A percentile compares a stretch with the other conserved stretches of the same genome.
phyloP scores from a whole-genome alignment of 257 asterid species.

The Lantana camara region DNA sequence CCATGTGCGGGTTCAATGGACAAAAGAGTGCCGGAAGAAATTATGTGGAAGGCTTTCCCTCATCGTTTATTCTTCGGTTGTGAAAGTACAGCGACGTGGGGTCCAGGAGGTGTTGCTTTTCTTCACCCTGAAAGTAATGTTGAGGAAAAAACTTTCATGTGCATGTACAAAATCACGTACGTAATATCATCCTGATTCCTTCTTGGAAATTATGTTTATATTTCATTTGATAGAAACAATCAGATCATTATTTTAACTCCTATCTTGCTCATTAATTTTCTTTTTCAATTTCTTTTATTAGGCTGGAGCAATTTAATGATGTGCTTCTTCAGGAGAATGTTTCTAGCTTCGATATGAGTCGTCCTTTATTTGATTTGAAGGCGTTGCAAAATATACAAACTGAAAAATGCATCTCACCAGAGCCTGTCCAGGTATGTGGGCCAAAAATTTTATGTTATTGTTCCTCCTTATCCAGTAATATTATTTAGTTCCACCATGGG shows the following conservation, averaged over 20 bases:
- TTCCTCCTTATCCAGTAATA: neutral
- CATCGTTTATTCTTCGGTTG: constrained; percentile 86
- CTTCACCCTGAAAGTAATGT: constrained; percentile 67
- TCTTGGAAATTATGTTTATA: neutral
- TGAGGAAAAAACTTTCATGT: constrained; percentile 63
- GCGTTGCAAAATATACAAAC: constrained; percentile 59
- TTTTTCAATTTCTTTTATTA: constrained; percentile 23
- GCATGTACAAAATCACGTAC: constrained; percentile 91
- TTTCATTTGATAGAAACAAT: neutral
- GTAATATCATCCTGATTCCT: constrained; percentile 27
- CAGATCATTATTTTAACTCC: constrained; percentile 3
- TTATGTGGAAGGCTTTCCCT: constrained; percentile 69
- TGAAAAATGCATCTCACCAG: constrained; percentile 49
- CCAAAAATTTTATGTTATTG: neutral
- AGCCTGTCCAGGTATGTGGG: constrained; percentile 60
- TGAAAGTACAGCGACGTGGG: constrained; percentile 78
- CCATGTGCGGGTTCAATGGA: constrained; percentile 77
- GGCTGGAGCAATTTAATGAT: constrained; percentile 95
- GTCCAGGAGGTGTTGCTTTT: constrained; percentile 97
- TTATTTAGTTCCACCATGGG: neutral
- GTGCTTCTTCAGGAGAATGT: constrained; percentile 79
- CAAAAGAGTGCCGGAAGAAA: constrained; percentile 67
- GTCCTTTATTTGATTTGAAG: constrained; percentile 62
- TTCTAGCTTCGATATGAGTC: constrained; percentile 42
- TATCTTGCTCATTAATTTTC: constrained; percentile 2